phyloP scores from a whole-genome alignment of 2,329 filamentous ascomycete species.

The Penicillium sp. region DNA sequence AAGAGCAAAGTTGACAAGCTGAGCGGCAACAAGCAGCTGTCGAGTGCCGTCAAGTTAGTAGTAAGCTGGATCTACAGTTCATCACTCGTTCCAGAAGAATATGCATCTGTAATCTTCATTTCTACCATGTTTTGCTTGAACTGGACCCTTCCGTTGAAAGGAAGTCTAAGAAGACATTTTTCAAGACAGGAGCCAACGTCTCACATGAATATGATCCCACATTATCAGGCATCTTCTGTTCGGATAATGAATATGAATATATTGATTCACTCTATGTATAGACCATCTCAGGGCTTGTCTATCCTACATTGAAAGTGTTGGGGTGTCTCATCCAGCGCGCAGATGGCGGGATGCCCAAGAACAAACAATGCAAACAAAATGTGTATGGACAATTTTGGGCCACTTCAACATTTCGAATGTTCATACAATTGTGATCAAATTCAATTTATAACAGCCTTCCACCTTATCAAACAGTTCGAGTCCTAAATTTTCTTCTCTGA shows the following conservation, averaged over 20 bases:
- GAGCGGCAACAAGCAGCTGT: neutral
- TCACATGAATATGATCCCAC: neutral
- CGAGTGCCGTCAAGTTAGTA: neutral
- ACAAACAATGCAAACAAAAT: constrained; percentile 7
- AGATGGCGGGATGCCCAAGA: neutral
- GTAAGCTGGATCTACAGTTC: neutral
- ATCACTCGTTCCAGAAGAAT: too few species aligned
- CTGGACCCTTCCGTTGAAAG: neutral
- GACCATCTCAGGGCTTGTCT: neutral
- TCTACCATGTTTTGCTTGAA: neutral
- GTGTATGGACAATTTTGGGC: neutral
- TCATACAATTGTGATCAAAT: neutral
- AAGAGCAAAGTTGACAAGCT: neutral
- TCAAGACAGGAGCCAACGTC: neutral
- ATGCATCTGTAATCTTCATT: neutral
- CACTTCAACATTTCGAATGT: neutral
- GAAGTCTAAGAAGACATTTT: neutral
- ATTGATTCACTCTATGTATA: too few species aligned
- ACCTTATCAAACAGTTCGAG: neutral
- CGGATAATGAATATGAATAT: neutral
- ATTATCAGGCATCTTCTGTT: neutral
- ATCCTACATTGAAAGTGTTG: neutral
- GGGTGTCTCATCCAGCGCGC: neutral
- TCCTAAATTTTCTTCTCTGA: neutral
- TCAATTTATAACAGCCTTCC: neutral